Evolutionary conservation across 2,329 filamentous ascomycete genomes (phyloP).

Genomic region (Arthrocladium fulminans): DNA sequence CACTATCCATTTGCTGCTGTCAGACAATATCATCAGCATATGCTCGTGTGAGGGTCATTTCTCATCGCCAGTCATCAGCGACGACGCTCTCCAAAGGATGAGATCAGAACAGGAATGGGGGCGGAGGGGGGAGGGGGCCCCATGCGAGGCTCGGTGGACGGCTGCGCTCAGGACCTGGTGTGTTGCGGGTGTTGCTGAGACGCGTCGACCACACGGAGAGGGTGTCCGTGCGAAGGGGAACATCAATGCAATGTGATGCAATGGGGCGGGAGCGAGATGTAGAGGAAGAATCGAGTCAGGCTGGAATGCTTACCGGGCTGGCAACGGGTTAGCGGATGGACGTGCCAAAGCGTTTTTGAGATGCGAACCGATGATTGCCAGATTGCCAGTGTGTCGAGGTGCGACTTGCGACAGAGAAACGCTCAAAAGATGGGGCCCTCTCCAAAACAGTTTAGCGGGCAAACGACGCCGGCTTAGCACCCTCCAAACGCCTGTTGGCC

Average conservation of each 20-base stretch:
- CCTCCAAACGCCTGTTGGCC: background rate
- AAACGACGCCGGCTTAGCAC: background rate
- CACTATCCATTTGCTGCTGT: slow-evolving; percentile 36
- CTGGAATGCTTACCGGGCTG: slow-evolving; percentile 20
- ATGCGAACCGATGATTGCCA: slow-evolving; percentile 19
- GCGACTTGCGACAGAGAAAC: slow-evolving; percentile 10
- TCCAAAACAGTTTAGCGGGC: slow-evolving; percentile 20
- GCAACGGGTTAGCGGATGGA: slow-evolving; percentile 19
- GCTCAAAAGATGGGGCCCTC: background rate
- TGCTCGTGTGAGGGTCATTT: slow-evolving; percentile 9
- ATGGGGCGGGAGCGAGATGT: background rate
- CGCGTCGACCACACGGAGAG: slow-evolving; percentile 5
- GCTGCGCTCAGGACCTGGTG: slow-evolving; percentile 8
- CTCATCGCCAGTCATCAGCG: slow-evolving; percentile 10
- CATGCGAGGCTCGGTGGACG: slow-evolving; percentile 5
- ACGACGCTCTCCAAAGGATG: background rate
- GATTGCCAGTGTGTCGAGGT: slow-evolving; percentile 9
- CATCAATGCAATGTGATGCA: slow-evolving; percentile 3
- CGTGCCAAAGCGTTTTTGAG: slow-evolving; percentile 23
- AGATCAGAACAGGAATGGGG: no score
- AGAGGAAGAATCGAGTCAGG: slow-evolving; percentile 13
- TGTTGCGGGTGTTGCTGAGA: slow-evolving; percentile 6
- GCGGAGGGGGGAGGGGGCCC: slow-evolving; percentile 5
- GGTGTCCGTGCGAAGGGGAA: background rate
- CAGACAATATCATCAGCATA: slow-evolving; percentile 26